Base-by-base conservation (phyloP, 768 basidiomycete genomes). In the Tephrocybe sp. region DNA sequence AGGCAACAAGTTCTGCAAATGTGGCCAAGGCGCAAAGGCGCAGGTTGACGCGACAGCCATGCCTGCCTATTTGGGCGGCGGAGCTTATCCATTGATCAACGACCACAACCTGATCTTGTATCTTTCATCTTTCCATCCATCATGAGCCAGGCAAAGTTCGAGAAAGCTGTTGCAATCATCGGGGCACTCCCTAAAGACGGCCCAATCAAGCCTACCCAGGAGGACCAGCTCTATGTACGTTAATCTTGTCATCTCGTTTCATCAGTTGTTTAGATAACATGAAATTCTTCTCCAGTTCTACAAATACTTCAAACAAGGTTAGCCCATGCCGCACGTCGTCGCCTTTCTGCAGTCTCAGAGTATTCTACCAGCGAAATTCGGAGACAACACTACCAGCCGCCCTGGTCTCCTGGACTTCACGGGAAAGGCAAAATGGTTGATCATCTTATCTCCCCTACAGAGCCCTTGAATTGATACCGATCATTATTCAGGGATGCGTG, bases 221-320 rank as follows among this genome's bases (percentile, higher is more conserved):
- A 86, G 10, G 86, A 91, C 50, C 80, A 91, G 75, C 88, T 98
- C 58, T 75, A 72, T 60, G 95, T 94, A 68, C 66, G 89, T 73
- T 30, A n/a, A 37, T 34, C 28, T 30, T 11, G 5, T 36, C 37
- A 26, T 30, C 44, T 36, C 46, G 55, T 58, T 54, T 48, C 52
- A 44, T 41, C 38, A 49, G 21, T 50, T 9, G 34, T 20, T 55
- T 36, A 53, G 43, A 47, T 40, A 42, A 54, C 54, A 20, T 45
- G 45, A 28, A 53, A 54, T 38, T 25, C 48, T 41, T 53, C 45
- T 26, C 24, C 52, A 98, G 95, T 97, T 97, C 78, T 99, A 98
- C 78, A 79, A 78, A 59, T 83, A 86, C 69, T 98, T 77, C 82
- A 99, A 98, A 80, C 94, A 96, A 78, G 92, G 93, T 88, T 48